These are phyloP conservation scores for Colletotrichum sp. DNA, from an alignment of 2,329 filamentous ascomycete genomes.

Conservation along the genomic window DNA sequence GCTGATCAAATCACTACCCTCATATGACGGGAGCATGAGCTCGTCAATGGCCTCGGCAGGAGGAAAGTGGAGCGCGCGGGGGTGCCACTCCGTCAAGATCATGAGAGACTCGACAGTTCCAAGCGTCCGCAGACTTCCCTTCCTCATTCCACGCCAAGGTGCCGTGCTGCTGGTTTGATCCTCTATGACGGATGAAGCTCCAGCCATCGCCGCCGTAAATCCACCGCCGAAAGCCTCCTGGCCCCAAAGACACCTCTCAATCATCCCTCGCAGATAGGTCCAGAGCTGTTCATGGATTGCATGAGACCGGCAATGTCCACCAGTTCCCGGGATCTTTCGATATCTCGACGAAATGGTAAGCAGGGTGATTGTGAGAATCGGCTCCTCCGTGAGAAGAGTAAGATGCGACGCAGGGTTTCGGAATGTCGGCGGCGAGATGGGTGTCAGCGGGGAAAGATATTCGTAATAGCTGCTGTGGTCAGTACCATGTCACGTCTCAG, in stretches of 20 bases:
- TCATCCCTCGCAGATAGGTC: slow-evolving; percentile 93
- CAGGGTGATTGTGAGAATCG: slow-evolving; percentile 89
- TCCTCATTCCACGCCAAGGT: slow-evolving; percentile 72
- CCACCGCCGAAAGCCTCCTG: slow-evolving; percentile 94
- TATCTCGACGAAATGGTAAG: slow-evolving; percentile 92
- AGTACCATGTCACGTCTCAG: not conserved
- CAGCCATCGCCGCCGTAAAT: slow-evolving; percentile 47
- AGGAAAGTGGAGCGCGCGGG: slow-evolving; percentile 91
- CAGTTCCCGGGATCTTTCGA: slow-evolving; percentile 78
- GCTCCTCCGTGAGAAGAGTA: slow-evolving; percentile 85
- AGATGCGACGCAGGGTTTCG: slow-evolving; percentile 80
- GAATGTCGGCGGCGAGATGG: slow-evolving; percentile 91
- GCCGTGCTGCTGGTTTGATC: slow-evolving; percentile 71
- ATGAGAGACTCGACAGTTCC: slow-evolving; percentile 95
- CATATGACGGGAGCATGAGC: slow-evolving; percentile 66
- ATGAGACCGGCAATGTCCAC: slow-evolving; percentile 82
- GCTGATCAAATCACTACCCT: slow-evolving; percentile 47
- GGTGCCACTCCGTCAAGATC: slow-evolving; percentile 97
- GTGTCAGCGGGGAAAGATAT: slow-evolving; percentile 88
- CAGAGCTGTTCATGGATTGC: slow-evolving; percentile 95
- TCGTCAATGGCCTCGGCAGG: slow-evolving; percentile 78
- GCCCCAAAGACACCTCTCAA: slow-evolving; percentile 92
- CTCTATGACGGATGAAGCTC: slow-evolving; percentile 36
- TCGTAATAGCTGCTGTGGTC: slow-evolving; percentile 75
- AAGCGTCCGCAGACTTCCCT: slow-evolving; percentile 83